phyloP scores from a whole-genome alignment of 106 monocot species.

The Apostasia shenzhenica region DNA sequence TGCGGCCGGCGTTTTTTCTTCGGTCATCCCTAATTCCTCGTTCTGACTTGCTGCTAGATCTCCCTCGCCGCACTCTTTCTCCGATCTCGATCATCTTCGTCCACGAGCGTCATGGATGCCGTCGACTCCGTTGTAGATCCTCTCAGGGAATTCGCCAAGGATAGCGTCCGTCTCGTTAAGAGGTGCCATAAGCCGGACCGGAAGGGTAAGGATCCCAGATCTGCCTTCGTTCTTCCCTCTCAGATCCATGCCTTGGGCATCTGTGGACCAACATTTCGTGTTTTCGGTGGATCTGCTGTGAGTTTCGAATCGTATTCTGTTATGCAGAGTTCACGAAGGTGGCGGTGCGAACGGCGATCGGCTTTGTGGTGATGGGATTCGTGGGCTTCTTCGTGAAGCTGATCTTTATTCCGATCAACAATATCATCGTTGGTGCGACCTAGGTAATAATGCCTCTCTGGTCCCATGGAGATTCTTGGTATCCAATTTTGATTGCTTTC shows the following conservation, averaged over 20 bases:
- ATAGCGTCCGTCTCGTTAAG: conserved; percentile 37
- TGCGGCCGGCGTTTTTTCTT: no score
- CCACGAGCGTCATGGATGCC: conserved; percentile 14
- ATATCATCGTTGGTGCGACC: conserved; percentile 58
- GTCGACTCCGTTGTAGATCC: conserved; percentile 26
- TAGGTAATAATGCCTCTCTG: conserved; percentile 17
- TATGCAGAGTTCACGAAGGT: conserved; percentile 53
- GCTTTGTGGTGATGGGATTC: conserved; percentile 70
- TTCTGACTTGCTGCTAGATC: not conserved
- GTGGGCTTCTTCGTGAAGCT: conserved; percentile 72
- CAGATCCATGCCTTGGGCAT: not conserved
- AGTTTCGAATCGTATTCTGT: not conserved
- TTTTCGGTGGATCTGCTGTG: not conserved
- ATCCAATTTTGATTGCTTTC: no score
- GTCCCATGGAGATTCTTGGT: no score
- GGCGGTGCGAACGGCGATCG: conserved; percentile 58
- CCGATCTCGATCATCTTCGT: not conserved
- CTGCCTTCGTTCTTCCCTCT: not conserved
- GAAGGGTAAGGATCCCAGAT: conserved; percentile 26
- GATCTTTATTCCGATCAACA: conserved; percentile 71
- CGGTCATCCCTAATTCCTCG: no score
- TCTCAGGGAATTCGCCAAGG: conserved; percentile 32
- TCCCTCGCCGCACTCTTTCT: not conserved
- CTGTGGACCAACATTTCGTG: not conserved
- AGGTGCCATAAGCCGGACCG: conserved; percentile 70